Conservation (phyloP, 2,329 filamentous ascomycete species). For the Penicillium janthinellum region DNA sequence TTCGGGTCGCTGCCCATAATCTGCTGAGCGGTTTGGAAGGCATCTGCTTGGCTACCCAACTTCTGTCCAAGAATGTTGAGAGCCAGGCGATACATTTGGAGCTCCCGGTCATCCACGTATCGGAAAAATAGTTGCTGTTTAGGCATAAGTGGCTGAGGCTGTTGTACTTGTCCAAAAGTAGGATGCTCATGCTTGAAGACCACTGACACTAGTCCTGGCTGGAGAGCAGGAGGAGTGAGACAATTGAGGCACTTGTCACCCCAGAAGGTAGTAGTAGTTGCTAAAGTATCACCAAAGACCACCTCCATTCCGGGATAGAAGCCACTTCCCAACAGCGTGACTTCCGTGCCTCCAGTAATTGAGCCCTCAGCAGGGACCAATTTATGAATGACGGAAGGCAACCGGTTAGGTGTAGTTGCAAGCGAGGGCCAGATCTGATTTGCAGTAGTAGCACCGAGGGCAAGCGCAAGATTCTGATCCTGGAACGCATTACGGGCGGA, state of each 20-base stretch:
- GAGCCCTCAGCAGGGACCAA: slow-evolving; percentile 82
- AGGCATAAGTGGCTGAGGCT: slow-evolving; percentile 45
- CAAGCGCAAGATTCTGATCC: slow-evolving; percentile 34
- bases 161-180: slow-evolving; percentile 50
- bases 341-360: slow-evolving; percentile 80
- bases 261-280: slow-evolving; percentile 78
- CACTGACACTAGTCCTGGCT: slow-evolving; percentile 69
- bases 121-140: slow-evolving; percentile 64
- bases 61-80: slow-evolving; percentile 51
- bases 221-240: slow-evolving; percentile 69
- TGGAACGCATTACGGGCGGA: slow-evolving; percentile 49
- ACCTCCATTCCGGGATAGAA: slow-evolving; percentile 81
- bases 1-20: slow-evolving; percentile 49
- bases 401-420: slow-evolving; percentile 53
- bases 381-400: slow-evolving; percentile 71
- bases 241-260: slow-evolving; percentile 78
- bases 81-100: slow-evolving; percentile 50
- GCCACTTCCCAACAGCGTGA: slow-evolving; percentile 77
- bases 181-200: slow-evolving; percentile 63
- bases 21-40: slow-evolving; percentile 51
- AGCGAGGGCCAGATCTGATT: slow-evolving; percentile 58
- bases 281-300: slow-evolving; percentile 73
- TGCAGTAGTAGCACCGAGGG: slow-evolving; percentile 48
- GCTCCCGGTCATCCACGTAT: slow-evolving; percentile 60
- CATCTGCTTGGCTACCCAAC: slow-evolving; percentile 49